Conservation (phyloP, 1,284 basidiomycete genomes). For the Ceratobasidium sp. region DNA sequence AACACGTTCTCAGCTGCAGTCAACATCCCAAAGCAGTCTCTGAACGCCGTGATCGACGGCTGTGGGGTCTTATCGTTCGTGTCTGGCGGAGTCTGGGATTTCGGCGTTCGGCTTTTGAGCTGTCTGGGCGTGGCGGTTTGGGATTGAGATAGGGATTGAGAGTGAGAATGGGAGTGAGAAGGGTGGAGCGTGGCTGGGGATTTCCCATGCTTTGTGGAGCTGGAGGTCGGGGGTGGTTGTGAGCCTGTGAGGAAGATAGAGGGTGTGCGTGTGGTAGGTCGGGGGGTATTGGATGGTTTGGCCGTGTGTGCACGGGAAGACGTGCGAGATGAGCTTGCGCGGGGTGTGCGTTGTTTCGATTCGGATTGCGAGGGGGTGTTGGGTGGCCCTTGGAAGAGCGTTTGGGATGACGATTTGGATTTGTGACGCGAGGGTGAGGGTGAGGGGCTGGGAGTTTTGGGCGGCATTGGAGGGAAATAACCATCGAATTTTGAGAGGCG, state of each 20-base stretch:
- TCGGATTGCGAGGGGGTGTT: neutral
- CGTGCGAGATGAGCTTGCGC: neutral
- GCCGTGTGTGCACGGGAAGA: neutral
- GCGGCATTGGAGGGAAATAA: conserved; percentile 23
- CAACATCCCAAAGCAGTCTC: conserved; percentile 31
- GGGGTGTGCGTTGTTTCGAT: neutral
- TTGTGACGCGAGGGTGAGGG: too few relatives aligned
- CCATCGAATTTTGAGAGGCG: neutral
- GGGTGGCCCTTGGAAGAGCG: too few relatives aligned
- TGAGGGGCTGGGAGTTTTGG: neutral
- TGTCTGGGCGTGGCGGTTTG: conserved; percentile 3
- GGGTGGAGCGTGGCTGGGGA: neutral
- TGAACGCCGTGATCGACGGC: conserved; percentile 12
- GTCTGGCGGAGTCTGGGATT: neutral
- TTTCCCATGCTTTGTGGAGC: neutral
- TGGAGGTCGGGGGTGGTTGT: neutral
- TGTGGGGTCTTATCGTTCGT: neutral
- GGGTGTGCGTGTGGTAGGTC: neutral
- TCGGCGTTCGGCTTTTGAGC: conserved; percentile 1
- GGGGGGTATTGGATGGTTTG: neutral
- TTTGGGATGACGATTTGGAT: too few relatives aligned
- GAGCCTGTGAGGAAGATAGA: neutral
- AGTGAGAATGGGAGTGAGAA: neutral
- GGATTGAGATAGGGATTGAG: conserved; percentile 1
- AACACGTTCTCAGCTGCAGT: conserved; percentile 15